These are phyloP conservation scores for Tricholoma bakamatsutake DNA, from an alignment of 768 basidiomycete genomes.

Conservation along the genomic window DNA sequence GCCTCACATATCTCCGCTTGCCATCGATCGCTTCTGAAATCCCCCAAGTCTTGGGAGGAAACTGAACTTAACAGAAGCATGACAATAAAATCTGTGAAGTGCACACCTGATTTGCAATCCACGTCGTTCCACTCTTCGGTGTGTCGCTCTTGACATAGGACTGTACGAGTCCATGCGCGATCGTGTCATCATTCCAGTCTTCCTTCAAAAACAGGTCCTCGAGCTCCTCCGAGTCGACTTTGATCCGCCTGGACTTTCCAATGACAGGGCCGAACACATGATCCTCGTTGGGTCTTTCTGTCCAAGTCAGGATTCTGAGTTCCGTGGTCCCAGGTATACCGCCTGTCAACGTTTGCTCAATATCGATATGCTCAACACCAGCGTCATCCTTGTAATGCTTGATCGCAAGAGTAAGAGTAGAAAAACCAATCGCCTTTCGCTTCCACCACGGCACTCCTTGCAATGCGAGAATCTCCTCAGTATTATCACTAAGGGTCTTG, in stretches of 20 bases:
- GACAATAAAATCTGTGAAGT: not conserved
- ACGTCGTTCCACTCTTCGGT: slow-evolving; percentile 50
- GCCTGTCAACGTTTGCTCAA: slow-evolving; percentile 59
- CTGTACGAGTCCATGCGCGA: slow-evolving; percentile 39
- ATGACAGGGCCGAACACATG: slow-evolving; percentile 55
- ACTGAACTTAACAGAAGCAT: not conserved
- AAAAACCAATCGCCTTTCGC: slow-evolving; percentile 53
- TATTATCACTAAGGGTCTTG: slow-evolving; percentile 56
- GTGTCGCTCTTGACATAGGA: slow-evolving; percentile 55
- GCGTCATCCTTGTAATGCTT: slow-evolving; percentile 61
- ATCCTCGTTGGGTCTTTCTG: slow-evolving; percentile 47
- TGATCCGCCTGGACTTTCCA: slow-evolving; percentile 47
- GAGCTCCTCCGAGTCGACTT: slow-evolving; percentile 33
- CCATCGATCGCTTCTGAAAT: slow-evolving; percentile 48
- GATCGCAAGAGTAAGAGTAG: slow-evolving; percentile 52
- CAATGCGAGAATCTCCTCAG: slow-evolving; percentile 57
- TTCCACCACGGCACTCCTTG: slow-evolving; percentile 74
- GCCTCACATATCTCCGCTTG: slow-evolving; percentile 55
- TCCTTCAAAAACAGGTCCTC: slow-evolving; percentile 38
- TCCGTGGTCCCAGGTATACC: slow-evolving; percentile 56
- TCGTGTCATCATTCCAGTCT: slow-evolving; percentile 35
- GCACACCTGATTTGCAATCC: slow-evolving; percentile 61
- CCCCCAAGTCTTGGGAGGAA: slow-evolving; percentile 47
- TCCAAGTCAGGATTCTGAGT: slow-evolving; percentile 51
- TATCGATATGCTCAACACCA: slow-evolving; percentile 59